These are phyloP conservation scores for Adansonia grandidieri DNA, from an alignment of 441 rosid genomes.

Conservation along the genomic window DNA sequence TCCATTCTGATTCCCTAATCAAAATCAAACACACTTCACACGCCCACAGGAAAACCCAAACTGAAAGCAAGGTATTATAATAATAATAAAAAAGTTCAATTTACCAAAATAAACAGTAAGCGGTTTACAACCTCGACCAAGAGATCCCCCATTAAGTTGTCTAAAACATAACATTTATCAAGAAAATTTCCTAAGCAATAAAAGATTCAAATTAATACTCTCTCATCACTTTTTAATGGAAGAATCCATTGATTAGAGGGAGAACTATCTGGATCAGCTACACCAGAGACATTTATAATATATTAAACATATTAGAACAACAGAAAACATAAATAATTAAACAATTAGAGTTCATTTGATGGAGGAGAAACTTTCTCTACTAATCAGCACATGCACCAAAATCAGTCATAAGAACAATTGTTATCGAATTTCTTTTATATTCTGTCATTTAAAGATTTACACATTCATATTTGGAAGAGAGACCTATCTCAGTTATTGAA, in stretches of 20 bases:
- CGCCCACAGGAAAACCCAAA: not conserved
- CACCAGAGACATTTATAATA: no score
- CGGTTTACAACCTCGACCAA: not conserved
- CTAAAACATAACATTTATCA: not conserved
- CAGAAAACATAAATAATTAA: no score
- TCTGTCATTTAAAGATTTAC: not conserved
- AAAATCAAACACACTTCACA: not conserved
- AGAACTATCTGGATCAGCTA: not conserved
- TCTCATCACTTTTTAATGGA: conserved; percentile 1
- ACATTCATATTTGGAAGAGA: not conserved
- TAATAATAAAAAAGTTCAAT: not conserved
- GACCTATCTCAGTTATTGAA: not conserved
- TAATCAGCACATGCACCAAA: not conserved
- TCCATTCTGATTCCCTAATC: no score
- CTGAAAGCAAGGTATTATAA: not conserved
- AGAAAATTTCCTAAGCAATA: not conserved
- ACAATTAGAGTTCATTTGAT: not conserved
- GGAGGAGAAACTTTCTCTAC: not conserved
- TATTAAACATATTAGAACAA: not conserved
- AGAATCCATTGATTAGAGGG: not conserved
- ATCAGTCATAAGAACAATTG: not conserved
- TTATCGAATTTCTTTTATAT: not conserved
- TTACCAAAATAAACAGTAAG: not conserved
- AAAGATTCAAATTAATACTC: not conserved
- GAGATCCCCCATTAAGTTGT: conserved; percentile 14